These are phyloP conservation scores for Trichoderma afroharzianum DNA, from an alignment of 2,329 filamentous ascomycete genomes.

Conservation along the genomic window DNA sequence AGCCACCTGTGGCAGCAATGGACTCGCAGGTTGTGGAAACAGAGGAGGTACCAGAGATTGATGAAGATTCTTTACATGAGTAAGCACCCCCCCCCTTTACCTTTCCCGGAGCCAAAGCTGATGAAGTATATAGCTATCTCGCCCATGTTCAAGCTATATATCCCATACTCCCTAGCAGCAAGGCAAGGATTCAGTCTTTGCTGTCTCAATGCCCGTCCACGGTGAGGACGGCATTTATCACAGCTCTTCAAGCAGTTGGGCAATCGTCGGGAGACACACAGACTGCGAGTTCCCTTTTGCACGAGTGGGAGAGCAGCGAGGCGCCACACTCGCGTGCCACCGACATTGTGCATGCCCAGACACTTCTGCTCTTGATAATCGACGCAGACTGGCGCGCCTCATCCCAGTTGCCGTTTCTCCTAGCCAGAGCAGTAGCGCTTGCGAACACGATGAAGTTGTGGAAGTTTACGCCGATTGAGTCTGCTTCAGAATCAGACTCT, in stretches of 20 bases:
- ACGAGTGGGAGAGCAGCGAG: constrained; percentile 48
- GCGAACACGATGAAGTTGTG: constrained; percentile 63
- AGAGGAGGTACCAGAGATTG: constrained; percentile 35
- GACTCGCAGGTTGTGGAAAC: constrained; percentile 35
- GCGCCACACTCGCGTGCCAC: constrained; percentile 36
- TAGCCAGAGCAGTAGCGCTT: constrained; percentile 63
- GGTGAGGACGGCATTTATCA: constrained; percentile 61
- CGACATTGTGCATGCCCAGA: constrained; percentile 61
- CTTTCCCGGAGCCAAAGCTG: not conserved
- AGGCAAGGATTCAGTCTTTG: constrained; percentile 51
- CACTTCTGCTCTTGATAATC: constrained; percentile 62
- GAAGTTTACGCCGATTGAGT: constrained; percentile 39
- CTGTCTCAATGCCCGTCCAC: constrained; percentile 53
- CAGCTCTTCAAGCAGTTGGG: constrained; percentile 57
- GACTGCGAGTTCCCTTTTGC: constrained; percentile 45
- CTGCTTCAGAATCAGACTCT: constrained; percentile 52
- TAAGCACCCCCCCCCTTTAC: constrained; percentile 27
- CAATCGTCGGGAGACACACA: constrained; percentile 41
- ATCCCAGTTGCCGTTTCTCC: constrained; percentile 47
- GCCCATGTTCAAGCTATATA: constrained; percentile 62
- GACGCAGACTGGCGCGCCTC: constrained; percentile 56
- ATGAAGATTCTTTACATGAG: constrained; percentile 46
- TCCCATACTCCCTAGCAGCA: constrained; percentile 60
- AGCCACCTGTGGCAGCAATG: constrained; percentile 32
- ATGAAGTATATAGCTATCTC: constrained; percentile 51